These are phyloP conservation scores for Pontederia paniculata DNA, from an alignment of 176 grass and related monocot species.

Conservation along the genomic window DNA sequence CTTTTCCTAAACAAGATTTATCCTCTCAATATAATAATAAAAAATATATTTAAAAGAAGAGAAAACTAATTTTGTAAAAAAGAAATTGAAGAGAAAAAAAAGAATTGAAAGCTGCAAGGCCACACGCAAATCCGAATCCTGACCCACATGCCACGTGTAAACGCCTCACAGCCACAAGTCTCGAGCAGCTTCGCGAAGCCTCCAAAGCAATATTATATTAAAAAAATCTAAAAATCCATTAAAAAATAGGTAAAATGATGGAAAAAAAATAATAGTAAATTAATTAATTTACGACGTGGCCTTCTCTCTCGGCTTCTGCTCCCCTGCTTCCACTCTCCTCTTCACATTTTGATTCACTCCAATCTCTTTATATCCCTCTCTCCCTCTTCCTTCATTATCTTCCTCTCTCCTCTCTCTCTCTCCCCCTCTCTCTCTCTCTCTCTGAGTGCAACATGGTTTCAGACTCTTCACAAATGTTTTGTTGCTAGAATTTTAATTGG, in stretches of 20 bases:
- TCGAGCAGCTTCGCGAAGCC: neutral
- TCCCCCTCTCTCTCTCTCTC: slow-evolving; percentile 1
- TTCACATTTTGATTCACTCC: too few relatives aligned
- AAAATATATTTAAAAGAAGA: too few relatives aligned
- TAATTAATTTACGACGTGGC: neutral
- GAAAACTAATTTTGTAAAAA: too few relatives aligned
- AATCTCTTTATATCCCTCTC: neutral
- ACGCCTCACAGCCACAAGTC: neutral
- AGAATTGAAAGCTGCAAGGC: too few relatives aligned
- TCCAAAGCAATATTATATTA: neutral
- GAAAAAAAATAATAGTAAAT: neutral
- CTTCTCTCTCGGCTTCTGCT: neutral
- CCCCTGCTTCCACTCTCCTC: neutral
- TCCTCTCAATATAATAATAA: too few relatives aligned
- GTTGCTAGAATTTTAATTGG: too few relatives aligned
- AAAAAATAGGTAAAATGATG: neutral
- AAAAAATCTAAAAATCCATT: neutral
- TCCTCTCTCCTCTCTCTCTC: slow-evolving; percentile 1
- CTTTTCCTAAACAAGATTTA: too few relatives aligned
- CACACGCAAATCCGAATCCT: too few relatives aligned
- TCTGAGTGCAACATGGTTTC: slow-evolving; percentile 4
- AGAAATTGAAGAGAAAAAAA: too few relatives aligned
- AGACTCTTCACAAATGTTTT: neutral
- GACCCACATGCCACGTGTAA: slow-evolving; percentile 3
- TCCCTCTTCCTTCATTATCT: neutral